phyloP scores from a whole-genome alignment of 352 stramenopile species.

The Elongisporangium anandrum region DNA sequence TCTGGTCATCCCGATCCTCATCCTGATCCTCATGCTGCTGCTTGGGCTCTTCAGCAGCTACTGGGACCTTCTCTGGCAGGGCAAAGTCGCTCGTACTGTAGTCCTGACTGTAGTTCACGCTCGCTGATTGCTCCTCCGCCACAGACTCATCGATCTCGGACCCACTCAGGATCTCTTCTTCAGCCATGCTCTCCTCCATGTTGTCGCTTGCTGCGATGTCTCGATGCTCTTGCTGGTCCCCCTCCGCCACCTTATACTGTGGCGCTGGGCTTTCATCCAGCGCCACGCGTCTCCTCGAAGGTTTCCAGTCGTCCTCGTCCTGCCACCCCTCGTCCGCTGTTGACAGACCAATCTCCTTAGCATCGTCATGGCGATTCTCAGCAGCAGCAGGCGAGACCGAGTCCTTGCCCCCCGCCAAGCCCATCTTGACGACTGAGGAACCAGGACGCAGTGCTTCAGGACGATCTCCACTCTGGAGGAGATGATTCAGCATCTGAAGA shows the following conservation, averaged over 20 bases:
- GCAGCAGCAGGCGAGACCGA: neutral
- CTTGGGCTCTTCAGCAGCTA: conserved; percentile 16
- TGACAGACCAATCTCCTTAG: neutral
- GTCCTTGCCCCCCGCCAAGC: neutral
- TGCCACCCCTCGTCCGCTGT: neutral
- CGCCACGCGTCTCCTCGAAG: no score
- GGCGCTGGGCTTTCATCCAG: no score
- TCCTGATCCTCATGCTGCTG: conserved; percentile 10
- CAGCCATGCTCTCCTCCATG: conserved; percentile 38
- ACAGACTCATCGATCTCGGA: conserved; percentile 62
- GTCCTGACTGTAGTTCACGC: conserved; percentile 8
- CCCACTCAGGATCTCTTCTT: conserved; percentile 45
- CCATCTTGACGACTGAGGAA: neutral
- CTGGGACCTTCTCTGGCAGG: conserved; percentile 5
- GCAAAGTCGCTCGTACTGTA: conserved; percentile 9
- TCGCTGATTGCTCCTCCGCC: conserved; percentile 8
- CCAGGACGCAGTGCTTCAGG: no score
- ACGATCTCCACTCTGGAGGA: neutral
- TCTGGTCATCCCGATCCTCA: neutral
- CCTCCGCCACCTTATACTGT: neutral
- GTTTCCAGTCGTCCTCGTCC: neutral
- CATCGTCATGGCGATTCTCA: neutral
- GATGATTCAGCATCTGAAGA: conserved; percentile 22
- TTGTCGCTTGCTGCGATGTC: conserved; percentile 14
- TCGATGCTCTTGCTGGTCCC: conserved; percentile 11